Conservation (phyloP, 257 asterid genomes). For the Fraxinus anomala region DNA sequence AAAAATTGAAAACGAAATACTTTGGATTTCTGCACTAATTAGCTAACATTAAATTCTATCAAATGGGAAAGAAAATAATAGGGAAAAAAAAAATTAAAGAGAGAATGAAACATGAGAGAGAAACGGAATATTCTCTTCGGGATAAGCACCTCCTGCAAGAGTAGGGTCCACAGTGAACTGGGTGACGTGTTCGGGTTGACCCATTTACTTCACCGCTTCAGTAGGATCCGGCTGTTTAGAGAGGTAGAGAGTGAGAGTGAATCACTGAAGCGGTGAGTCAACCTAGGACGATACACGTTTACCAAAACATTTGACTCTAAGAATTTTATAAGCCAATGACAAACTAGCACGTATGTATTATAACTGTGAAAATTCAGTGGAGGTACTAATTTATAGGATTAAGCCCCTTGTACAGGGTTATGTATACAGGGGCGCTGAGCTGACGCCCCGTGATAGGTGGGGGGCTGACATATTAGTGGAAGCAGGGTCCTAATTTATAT, state of each 20-base stretch:
- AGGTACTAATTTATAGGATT: too few species aligned
- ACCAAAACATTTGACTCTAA: too few species aligned
- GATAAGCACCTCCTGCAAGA: background rate
- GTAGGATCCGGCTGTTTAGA: background rate
- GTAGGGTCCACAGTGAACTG: conserved; percentile 2
- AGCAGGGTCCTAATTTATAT: background rate
- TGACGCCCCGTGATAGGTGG: too few species aligned
- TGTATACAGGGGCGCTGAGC: too few species aligned
- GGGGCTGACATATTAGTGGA: too few species aligned
- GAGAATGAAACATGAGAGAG: background rate
- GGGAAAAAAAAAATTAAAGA: too few species aligned
- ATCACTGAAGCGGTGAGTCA: background rate
- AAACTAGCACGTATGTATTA: background rate
- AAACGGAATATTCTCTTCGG: background rate
- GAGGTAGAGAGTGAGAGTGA: too few species aligned
- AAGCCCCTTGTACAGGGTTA: too few species aligned
- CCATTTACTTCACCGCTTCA: background rate
- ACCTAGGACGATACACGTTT: background rate
- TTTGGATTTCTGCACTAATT: too few species aligned
- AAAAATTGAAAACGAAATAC: too few species aligned
- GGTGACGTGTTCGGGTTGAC: background rate
- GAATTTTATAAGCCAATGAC: background rate
- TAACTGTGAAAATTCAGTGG: background rate
- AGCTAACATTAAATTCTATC: too few species aligned
- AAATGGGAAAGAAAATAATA: too few species aligned